These are phyloP conservation scores for Leccinellum luteum DNA, from an alignment of 768 basidiomycete genomes.

Conservation along the genomic window DNA sequence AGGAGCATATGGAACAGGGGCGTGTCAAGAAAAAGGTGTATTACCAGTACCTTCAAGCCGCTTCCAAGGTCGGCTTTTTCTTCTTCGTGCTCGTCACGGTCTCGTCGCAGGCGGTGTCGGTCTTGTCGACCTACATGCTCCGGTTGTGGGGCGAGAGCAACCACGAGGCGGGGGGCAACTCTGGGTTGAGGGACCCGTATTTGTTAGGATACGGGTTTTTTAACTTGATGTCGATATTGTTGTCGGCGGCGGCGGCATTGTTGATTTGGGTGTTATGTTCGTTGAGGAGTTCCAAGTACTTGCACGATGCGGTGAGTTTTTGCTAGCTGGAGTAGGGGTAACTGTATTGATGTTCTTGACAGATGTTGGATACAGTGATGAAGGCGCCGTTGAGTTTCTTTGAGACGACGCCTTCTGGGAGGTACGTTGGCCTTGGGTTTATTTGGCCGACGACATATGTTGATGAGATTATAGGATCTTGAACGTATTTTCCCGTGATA, in stretches of 20 bases:
- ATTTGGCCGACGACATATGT: not conserved
- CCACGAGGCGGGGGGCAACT: slow-evolving; percentile 51
- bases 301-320: slow-evolving; percentile 70
- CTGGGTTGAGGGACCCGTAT: slow-evolving; percentile 52
- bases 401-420: slow-evolving; percentile 82
- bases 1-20: slow-evolving; percentile 79
- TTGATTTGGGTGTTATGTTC: slow-evolving; percentile 78
- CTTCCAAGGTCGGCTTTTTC: slow-evolving; percentile 68
- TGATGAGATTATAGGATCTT: slow-evolving; percentile 52
- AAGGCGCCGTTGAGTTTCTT: slow-evolving; percentile 86
- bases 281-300: slow-evolving; percentile 64
- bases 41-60: slow-evolving; percentile 71
- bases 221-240: slow-evolving; percentile 53
- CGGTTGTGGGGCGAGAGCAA: slow-evolving; percentile 84
- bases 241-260: slow-evolving; percentile 55
- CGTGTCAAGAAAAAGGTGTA: slow-evolving; percentile 79
- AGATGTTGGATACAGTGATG: slow-evolving; percentile 83
- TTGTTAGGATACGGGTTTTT: slow-evolving; percentile 67
- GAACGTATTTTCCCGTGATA: slow-evolving; percentile 90
- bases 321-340: not conserved
- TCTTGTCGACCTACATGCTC: slow-evolving; percentile 64
- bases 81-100: slow-evolving; percentile 60
- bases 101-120: slow-evolving; percentile 54
- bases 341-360: not conserved
- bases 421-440: slow-evolving; percentile 39